Evolutionary conservation across 164 flowering plant genomes (phyloP), one percentile per base, ranked within the genome.

Genomic region (Berberis thunbergii): DNA sequence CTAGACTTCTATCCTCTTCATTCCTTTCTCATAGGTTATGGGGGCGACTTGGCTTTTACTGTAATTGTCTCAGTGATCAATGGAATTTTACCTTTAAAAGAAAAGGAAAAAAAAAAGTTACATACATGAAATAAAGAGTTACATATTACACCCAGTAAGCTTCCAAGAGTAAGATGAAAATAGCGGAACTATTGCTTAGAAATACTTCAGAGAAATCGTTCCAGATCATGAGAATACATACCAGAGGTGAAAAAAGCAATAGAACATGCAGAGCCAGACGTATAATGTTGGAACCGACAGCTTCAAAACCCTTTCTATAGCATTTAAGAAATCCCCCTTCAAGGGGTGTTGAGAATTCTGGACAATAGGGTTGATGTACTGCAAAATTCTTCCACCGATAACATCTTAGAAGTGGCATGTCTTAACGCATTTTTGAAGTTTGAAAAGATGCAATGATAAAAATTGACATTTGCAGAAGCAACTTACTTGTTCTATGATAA

Each of bases 251-350:
- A 95, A 95, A 73, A 95, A 80, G 79, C 93, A 85, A 76, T 91
- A 95, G 86, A 95, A 95, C 96, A 89, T 91, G 92, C 99, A 95
- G 72, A 95, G 92, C 99, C 99, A 95, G 69, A 91, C 97, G 67
- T 95, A 95, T 66, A 91, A 77, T 67, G 79, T 87, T 66, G 99
- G 99, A 78, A 95, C 88, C 13, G 99, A 91, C 41, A 95, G 88
- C 87, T 95, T 95, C 85, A 95, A 68, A 66, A 95, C 83, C 78
- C 99, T 89, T 82, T 95, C 99, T 38, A 89, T 60, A 38, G 86
- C 96, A 83, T 95, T 77, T 61, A 95, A 71, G 50, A 95, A 71
- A 73, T 91, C 71, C 53, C 92, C 99, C 70, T 91, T 91, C 80
- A 95, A 71, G 60, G 99, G 99, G 67, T 95, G 99, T 69, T 91